Base-by-base conservation (phyloP, 371 early-diverging fungal genomes). In the Rhizopus arrhizus region DNA sequence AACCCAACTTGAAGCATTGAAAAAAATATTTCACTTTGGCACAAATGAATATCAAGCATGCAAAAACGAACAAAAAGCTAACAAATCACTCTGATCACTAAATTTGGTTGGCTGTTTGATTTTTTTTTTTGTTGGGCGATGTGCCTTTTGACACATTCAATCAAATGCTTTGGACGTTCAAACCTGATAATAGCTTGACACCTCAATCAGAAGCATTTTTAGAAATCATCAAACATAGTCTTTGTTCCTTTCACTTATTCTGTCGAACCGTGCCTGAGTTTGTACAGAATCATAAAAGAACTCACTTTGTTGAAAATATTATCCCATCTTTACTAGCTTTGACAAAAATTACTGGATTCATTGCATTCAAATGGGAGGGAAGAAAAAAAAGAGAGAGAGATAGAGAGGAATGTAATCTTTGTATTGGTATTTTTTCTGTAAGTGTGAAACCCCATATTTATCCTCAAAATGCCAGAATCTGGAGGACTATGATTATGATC, bases 341-440 rank as follows among this genome's bases (percentile, higher is more conserved):
- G 31, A 46, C 62, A 31, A 62, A 62, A 56, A 56, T 31, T 42
- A 61, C 51, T 22, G 62, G 62, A 15, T 55, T 61, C 33, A 49
- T 56, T 16, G 62, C 55, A 56, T 61, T 61, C 34, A 61, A 61
- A 56, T 61, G 56, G 62, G 55, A 47, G 32, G 54, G n/a, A n/a
- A n/a, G n/a, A n/a, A n/a, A n/a, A 35, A 59, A 59, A 52, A 60
- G 45, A n/a, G n/a, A n/a, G n/a, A 53, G 28, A 51, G 35, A 51
- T 9, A 45, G 15, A 42, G 41, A 58, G 29, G 11, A 40, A 58
- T 41, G 43, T 33, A 5, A 35, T 4, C 12, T 6, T 13, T 48
- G 16, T 47, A 32, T 22, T 57, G 42, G 34, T 9, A 22, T n/a
- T n/a, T n/a, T n/a, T 56, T 45, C 36, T 29, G 38, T 34, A 59